Percentiles rank a stretch among this genome's conserved stretches.
Conservation (phyloP, 306 rosid species). For the Medicago arabica region DNA sequence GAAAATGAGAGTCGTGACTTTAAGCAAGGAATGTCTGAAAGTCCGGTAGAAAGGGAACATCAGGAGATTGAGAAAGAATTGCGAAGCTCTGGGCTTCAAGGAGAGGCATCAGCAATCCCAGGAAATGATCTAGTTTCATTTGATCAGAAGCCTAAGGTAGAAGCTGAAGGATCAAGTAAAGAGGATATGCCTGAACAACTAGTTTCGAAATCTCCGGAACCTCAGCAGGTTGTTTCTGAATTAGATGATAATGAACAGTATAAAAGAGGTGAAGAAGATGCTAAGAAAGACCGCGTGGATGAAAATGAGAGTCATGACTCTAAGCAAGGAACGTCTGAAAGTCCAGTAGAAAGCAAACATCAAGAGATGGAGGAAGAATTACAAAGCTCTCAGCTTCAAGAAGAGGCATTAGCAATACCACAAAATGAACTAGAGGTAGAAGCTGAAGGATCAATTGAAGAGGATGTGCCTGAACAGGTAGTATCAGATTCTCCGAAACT, state of each 20-base stretch:
- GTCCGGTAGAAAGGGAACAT: conserved; percentile 12
- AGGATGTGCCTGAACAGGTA: conserved; percentile 22
- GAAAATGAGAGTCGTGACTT: neutral
- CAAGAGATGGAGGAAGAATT: conserved; percentile 43
- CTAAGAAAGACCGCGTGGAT: neutral
- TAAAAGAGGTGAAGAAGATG: neutral
- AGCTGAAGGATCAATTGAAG: conserved; percentile 27
- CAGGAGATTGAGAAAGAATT: conserved; percentile 40
- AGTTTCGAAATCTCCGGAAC: neutral
- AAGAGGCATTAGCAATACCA: conserved; percentile 39
- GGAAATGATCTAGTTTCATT: conserved; percentile 44
- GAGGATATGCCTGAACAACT: neutral
- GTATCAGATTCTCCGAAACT: neutral
- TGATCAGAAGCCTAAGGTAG: conserved; percentile 37
- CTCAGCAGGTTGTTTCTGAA: neutral
- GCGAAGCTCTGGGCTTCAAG: conserved; percentile 38
- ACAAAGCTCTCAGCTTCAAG: conserved; percentile 39
- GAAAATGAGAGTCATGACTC: neutral
- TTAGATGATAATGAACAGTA: neutral
- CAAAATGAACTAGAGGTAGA: conserved; percentile 43
- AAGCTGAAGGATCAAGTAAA: conserved; percentile 38
- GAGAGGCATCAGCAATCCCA: conserved; percentile 11
- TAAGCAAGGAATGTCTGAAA: neutral
- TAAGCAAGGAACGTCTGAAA: conserved; percentile 2
- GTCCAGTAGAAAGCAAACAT: conserved; percentile 13